Percentiles rank a stretch among this genome's conserved stretches.
Conservation (phyloP, 164 flowering plant species). For the Sextonia rubra region DNA sequence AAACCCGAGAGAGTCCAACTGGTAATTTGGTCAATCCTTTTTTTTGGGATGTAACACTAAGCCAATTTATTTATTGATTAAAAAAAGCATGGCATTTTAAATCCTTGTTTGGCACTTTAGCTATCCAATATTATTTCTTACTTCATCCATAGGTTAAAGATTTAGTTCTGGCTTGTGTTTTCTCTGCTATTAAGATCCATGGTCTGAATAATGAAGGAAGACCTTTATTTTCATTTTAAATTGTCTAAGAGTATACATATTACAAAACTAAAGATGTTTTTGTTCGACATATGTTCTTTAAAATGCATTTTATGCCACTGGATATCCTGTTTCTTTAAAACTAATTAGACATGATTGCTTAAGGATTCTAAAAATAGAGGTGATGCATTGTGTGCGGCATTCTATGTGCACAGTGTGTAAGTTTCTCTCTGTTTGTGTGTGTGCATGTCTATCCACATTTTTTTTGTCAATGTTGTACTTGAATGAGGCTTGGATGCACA, state of each 20-base stretch:
- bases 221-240: not conserved
- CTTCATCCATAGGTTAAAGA: not conserved
- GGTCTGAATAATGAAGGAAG: not conserved
- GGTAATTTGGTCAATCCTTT: slow-evolving; percentile 39
- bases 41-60: not conserved
- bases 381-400: too few species aligned
- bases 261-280: not conserved
- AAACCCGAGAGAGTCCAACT: slow-evolving; percentile 85
- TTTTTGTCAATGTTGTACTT: too few species aligned
- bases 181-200: not conserved
- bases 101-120: not conserved
- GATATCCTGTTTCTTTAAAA: too few species aligned
- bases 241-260: not conserved
- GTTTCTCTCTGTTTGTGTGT: too few species aligned
- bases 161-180: not conserved
- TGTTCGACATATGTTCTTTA: not conserved
- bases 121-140: not conserved
- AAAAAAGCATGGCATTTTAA: not conserved
- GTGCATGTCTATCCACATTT: too few species aligned
- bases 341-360: too few species aligned
- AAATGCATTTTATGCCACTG: not conserved
- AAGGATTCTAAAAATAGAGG: too few species aligned
- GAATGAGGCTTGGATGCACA: too few species aligned
- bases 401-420: too few species aligned
- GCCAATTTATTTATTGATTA: not conserved